Evolutionary conservation across 306 rosid genomes (phyloP), one percentile per base, ranked within the genome.

Genomic region (Parietaria judaica): DNA sequence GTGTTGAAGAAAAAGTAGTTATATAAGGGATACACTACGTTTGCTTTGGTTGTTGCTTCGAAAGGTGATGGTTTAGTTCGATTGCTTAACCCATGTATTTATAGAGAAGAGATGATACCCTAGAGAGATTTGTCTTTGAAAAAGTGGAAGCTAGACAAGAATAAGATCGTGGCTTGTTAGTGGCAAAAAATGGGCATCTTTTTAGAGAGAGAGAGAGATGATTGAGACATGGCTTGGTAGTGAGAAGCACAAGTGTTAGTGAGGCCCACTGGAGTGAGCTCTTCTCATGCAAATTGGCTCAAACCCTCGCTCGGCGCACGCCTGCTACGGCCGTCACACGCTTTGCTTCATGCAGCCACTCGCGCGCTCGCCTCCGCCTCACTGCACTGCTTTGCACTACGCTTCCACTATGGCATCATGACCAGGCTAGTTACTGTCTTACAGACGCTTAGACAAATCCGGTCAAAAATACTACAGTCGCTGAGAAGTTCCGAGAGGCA

Each of bases 211-310:
- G 54, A 58, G 71, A 66, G 35, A 65, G 8, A 44, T 23, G 31
- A 23, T 23, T 23, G 23, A 65, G 31, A 53, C 44, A 50, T 37
- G 51, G 57, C 8, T 44, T 23, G 31, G 31, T 23, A 23, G 31
- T 23, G 31, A 23, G 31, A 23, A 23, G 31, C n/a, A n/a, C n/a
- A n/a, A n/a, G n/a, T n/a, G n/a, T n/a, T n/a, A n/a, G n/a, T n/a
- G n/a, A 71, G 76, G 67, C 44, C 76, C 76, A 17, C 56, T 23
- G 17, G 13, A 45, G 64, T 66, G 72, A 66, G 77, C 35, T 31
- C 2, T 65, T 34, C 77, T 60, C 72, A 66, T 72, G 76, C 62
- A 65, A 65, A 61, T 14, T 65, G 39, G 57, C 61, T 66, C 72
- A 54, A 49, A 4, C 13, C 53, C 53, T 7, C 13, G 15, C 8